Percentiles rank a stretch among this genome's conserved stretches.
Conservation (phyloP, 768 basidiomycete species). For the Termitomyces titanicus region DNA sequence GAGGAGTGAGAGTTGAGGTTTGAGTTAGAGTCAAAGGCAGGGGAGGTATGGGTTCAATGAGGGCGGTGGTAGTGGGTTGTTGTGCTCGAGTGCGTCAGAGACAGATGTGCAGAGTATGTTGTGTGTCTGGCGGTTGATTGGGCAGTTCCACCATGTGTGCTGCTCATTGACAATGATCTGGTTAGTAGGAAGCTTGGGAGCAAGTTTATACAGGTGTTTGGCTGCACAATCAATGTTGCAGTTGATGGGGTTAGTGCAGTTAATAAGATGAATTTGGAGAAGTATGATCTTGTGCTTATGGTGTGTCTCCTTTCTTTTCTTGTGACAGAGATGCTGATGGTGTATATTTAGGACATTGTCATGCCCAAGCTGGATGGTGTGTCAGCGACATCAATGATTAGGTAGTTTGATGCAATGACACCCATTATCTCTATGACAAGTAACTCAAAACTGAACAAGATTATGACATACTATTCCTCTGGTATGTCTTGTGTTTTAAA, state of each 20-base stretch:
- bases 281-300: conserved; percentile 96
- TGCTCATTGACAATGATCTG: conserved; percentile 94
- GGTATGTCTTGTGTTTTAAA: conserved; percentile 31
- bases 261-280: conserved; percentile 93
- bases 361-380: conserved; percentile 90
- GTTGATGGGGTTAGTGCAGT: conserved; percentile 92
- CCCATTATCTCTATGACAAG: conserved; percentile 99
- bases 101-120: too few species aligned
- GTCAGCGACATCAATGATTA: conserved; percentile 87
- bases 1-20: background rate
- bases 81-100: too few species aligned
- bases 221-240: conserved; percentile 91
- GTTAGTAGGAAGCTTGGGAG: conserved; percentile 84
- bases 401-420: conserved; percentile 92
- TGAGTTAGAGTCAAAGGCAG: conserved; percentile 16
- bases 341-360: conserved; percentile 81
- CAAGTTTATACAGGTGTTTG: conserved; percentile 95
- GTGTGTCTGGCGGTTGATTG: conserved; percentile 73
- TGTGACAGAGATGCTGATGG: background rate
- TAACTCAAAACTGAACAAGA: conserved; percentile 89
- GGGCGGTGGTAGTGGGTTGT: too few species aligned
- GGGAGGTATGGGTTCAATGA: conserved; percentile 18
- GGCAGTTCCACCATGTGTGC: conserved; percentile 86
- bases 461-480: conserved; percentile 85
- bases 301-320: conserved; percentile 38